These are phyloP conservation scores for Xylaria multiplex DNA, from an alignment of 2,329 filamentous ascomycete species.

Conservation along the genomic window DNA sequence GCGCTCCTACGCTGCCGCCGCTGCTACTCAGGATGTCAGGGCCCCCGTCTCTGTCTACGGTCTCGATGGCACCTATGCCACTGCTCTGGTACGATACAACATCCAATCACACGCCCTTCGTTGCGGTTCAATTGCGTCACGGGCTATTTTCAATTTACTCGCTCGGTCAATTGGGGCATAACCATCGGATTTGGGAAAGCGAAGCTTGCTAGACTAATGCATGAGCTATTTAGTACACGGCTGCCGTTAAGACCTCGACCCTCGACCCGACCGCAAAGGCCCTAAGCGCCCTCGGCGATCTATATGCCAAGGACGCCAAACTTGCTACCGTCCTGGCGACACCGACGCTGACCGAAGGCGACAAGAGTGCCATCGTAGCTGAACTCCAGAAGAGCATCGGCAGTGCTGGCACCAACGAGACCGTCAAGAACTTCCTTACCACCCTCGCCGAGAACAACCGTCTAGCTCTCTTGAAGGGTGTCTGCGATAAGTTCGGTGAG, in stretches of 20 bases:
- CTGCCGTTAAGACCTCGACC: constrained; percentile 84
- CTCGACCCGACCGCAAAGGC: constrained; percentile 89
- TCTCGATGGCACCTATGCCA: constrained; percentile 97
- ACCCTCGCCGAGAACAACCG: constrained; percentile 98
- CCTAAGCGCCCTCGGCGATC: constrained; percentile 73
- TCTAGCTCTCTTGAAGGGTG: constrained; percentile 80
- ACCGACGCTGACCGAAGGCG: constrained; percentile 78
- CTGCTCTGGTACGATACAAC: constrained; percentile 83
- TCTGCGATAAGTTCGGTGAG: constrained; percentile 86
- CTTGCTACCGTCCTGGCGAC: constrained; percentile 79
- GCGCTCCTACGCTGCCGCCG: constrained; percentile 79
- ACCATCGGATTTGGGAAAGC: constrained; percentile 1
- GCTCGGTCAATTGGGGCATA: constrained; percentile 19
- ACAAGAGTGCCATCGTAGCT: constrained; percentile 87
- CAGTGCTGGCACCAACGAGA: constrained; percentile 73
- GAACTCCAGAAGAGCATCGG: constrained; percentile 89
- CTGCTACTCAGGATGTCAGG: constrained; percentile 74
- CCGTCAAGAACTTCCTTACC: constrained; percentile 91
- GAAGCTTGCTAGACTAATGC: constrained; percentile 44
- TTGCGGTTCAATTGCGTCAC: constrained; percentile 13
- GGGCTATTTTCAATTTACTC: neutral
- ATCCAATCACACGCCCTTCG: constrained; percentile 36
- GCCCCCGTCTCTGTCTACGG: constrained; percentile 93
- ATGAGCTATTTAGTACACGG: constrained; percentile 82
- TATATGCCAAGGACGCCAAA: constrained; percentile 86